Evolutionary conservation across 129 eudicot species (phyloP).

Genomic region (Artemisia annua): DNA sequence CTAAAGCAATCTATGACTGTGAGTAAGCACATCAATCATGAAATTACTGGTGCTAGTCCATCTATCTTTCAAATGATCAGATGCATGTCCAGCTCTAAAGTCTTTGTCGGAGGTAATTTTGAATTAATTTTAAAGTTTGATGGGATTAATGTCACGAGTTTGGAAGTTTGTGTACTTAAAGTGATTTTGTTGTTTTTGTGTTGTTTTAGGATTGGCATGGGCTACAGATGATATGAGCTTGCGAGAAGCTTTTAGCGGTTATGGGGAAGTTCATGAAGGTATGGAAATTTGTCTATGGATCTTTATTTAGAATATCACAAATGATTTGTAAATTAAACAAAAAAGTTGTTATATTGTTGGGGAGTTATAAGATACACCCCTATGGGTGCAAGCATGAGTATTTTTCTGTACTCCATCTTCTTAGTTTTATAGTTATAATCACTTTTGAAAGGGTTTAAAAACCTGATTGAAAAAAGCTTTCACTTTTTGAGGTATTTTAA

Average conservation of each 20-base stretch:
- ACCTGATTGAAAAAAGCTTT: neutral
- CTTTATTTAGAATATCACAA: too few species aligned
- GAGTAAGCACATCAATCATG: slow-evolving; percentile 47
- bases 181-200: slow-evolving; percentile 6
- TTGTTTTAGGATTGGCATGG: slow-evolving; percentile 75
- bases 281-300: neutral
- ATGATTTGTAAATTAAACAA: too few species aligned
- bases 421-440: too few species aligned
- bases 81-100: slow-evolving; percentile 84
- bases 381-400: neutral
- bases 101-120: slow-evolving; percentile 79
- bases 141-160: neutral
- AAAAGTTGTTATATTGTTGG: too few species aligned
- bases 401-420: neutral
- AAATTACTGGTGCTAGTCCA: slow-evolving; percentile 54
- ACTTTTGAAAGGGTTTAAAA: too few species aligned
- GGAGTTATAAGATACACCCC: too few species aligned
- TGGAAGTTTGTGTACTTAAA: neutral
- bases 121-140: neutral
- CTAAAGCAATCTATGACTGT: slow-evolving; percentile 39
- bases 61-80: slow-evolving; percentile 68
- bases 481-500: neutral
- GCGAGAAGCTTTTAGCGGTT: slow-evolving; percentile 60
- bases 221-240: slow-evolving; percentile 62
- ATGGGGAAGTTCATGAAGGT: slow-evolving; percentile 87